Evolutionary conservation across 306 rosid genomes (phyloP), one percentile per base, ranked within the genome.

Genomic region (Cicer cuneatum): DNA sequence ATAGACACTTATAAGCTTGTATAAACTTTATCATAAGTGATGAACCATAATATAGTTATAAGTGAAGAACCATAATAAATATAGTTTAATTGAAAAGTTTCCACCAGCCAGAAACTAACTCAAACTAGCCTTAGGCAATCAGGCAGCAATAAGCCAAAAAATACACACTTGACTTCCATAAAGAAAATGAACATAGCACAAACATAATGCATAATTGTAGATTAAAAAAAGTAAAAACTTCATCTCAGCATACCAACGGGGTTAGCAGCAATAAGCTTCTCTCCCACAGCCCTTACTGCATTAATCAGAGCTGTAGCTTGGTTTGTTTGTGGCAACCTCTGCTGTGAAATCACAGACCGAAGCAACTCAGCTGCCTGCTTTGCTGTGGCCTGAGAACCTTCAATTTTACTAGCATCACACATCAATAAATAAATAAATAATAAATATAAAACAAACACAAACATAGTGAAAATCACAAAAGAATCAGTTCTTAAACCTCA

Each of bases 371-470:
- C 97, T 12, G 98, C 78, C 81, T 72, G 95, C 87, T 83, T 88
- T 54, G 98, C 96, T 0, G 93, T 90, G 81, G 91, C 90, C 80
- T 83, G 94, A 10, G 98, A 94, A 56, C 98, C 98, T 88, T 94
- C 98, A 73, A 94, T 91, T 83, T 91, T 90, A 64, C 98, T 94
- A 84, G 49, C 71, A 83, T 71, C 74, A 69, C 48, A 72, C 38
- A 68, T 18, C 45, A 60, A 48, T 69, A 58, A 41, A 58, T 39
- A 48, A 78, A 61, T 10, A 37, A 19, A 19, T 35, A 40, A 0
- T 6, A 57, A 19, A 11, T 5, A 1, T 6, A 24, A 43, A 10
- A 13, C 53, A 69, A 33, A 61, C 42, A 58, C 15, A 43, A 7
- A 3, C 13, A 5, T 5, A 40, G 1, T 40, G 16, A 7, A 13